These are phyloP conservation scores for Solanum pinnatisectum DNA, from an alignment of 257 asterid genomes.

Conservation along the genomic window DNA sequence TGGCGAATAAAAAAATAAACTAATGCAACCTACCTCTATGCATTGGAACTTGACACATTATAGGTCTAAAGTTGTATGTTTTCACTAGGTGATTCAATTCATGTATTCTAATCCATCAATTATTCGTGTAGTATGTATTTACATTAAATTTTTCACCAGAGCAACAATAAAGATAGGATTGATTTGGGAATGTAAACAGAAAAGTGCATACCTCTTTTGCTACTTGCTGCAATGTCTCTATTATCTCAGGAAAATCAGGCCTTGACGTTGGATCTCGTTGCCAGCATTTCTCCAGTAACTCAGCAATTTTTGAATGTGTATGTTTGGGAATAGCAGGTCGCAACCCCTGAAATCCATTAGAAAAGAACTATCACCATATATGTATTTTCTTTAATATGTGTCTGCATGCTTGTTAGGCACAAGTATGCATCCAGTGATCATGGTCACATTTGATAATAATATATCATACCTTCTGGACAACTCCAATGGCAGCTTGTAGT, in stretches of 20 bases:
- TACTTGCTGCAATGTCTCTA: slow-evolving; percentile 48
- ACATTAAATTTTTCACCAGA: background rate
- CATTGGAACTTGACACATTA: background rate
- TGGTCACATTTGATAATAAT: background rate
- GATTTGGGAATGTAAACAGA: background rate
- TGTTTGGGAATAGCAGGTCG: slow-evolving; percentile 78
- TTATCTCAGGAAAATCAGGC: slow-evolving; percentile 79
- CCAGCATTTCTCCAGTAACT: slow-evolving; percentile 97
- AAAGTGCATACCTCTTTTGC: slow-evolving; percentile 56
- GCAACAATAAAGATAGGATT: background rate
- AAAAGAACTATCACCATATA: background rate
- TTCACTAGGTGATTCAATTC: background rate
- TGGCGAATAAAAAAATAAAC: background rate
- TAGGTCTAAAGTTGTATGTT: background rate
- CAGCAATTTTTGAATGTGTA: slow-evolving; percentile 63
- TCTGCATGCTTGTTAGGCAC: background rate
- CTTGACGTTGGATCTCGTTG: slow-evolving; percentile 78
- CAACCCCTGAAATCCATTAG: slow-evolving; percentile 42
- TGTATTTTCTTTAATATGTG: background rate
- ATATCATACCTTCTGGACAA: slow-evolving; percentile 72
- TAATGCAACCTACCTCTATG: background rate
- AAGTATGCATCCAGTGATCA: background rate
- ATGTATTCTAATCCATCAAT: background rate
- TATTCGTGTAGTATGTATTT: background rate
- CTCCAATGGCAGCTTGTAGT: slow-evolving; percentile 98